Evolutionary conservation across 257 asterid genomes (phyloP), one percentile per base, ranked within the genome.

Genomic region (Petunia axillaris): DNA sequence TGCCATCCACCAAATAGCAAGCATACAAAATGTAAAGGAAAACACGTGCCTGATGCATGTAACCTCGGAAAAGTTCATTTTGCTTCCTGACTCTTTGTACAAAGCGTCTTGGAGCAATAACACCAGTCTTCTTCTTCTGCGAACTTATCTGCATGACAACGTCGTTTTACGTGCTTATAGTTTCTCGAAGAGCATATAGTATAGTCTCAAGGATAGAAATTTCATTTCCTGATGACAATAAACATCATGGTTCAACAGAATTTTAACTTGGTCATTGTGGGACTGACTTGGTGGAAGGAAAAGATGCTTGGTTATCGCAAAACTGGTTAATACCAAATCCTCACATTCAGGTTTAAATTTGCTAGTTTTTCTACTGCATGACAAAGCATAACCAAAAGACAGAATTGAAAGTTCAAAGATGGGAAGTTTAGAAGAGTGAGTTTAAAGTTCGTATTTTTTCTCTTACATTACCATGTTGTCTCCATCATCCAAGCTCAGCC

Each of bases 81-180:
- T 90, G 91, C 82, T 90, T 92, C 81, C 93, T 83, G 71, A 93
- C 89, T 83, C 93, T 90, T 65, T 90, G 91, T 65, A 93, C 96
- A 85, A 92, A 92, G 87, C 94, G 94, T 80, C 89, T 92, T 79
- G 98, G 97, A 83, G 96, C 96, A 66, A 92, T 84, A 15, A 92
- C 94, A 58, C 97, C 98, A 5, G 97, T 93, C 87, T 89, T 92
- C 87, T 93, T 93, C 96, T 92, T 93, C 87, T 93, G 98, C 7
- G 91, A 87, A 81, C 90, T 90, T 83, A 92, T 92, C 98, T 92
- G 90, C 80, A 58, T 58, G 36, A 77, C 54, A 25, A n/a, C n/a
- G n/a, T n/a, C n/a, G 16, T 40, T 14, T 57, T 64, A 64, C 39
- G 77, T 64, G 48, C 14, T 43, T 79, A 14, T 57, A 59, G 77